These are phyloP conservation scores for Alisma plantagoaquatica DNA, from an alignment of 106 monocot genomes.

Conservation along the genomic window DNA sequence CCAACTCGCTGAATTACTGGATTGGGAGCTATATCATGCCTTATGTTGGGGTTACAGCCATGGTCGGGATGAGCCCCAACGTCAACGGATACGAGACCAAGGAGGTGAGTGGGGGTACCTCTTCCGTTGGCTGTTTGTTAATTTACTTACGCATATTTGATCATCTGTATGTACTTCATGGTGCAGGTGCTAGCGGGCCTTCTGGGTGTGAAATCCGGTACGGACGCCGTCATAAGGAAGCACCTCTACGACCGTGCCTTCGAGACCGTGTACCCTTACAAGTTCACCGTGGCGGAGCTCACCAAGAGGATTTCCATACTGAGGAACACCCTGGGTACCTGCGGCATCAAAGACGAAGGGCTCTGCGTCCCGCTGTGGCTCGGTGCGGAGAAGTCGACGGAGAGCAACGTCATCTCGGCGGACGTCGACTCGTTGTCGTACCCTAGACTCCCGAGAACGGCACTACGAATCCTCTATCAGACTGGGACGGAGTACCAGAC, in stretches of 20 bases:
- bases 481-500: too few relatives aligned
- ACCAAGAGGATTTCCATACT: conserved; percentile 38
- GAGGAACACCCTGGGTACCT: conserved; percentile 36
- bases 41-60: conserved; percentile 56
- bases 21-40: conserved; percentile 51
- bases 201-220: conserved; percentile 54
- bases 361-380: conserved; percentile 26
- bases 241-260: conserved; percentile 29
- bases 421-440: conserved; percentile 42
- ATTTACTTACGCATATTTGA: neutral
- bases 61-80: conserved; percentile 47
- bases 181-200: conserved; percentile 51
- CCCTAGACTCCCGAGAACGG: too few relatives aligned
- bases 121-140: too few relatives aligned
- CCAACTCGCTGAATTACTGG: conserved; percentile 29
- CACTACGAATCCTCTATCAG: too few relatives aligned
- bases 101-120: too few relatives aligned
- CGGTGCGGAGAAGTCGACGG: conserved; percentile 39
- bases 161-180: neutral
- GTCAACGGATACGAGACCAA: conserved; percentile 23
- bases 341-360: conserved; percentile 67
- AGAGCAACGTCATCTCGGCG: conserved; percentile 53
- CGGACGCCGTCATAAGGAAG: conserved; percentile 50
- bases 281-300: conserved; percentile 46
- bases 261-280: conserved; percentile 36